Conservation (phyloP, 805 yeast species). For the Candida alai region DNA sequence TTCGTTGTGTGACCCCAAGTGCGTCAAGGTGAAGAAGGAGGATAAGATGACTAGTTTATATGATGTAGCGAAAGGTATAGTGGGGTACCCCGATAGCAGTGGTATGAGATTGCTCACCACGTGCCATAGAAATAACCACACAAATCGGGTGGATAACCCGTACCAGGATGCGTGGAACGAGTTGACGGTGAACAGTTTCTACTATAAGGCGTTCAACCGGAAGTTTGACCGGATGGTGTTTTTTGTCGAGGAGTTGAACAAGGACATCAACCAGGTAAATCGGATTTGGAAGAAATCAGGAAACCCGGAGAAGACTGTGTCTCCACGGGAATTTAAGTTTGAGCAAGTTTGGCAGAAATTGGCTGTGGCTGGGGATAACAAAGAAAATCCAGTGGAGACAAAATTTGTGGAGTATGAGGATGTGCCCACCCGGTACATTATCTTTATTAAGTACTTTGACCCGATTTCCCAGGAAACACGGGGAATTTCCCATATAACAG, state of each 20-base stretch:
- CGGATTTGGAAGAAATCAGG: too few relatives aligned
- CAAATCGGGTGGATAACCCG: slow-evolving; percentile 55
- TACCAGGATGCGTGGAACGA: slow-evolving; percentile 26
- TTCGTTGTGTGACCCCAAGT: slow-evolving; percentile 39
- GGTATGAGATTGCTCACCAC: slow-evolving; percentile 59
- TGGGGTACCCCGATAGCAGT: slow-evolving; percentile 25
- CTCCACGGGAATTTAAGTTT: slow-evolving; percentile 24
- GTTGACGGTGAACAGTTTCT: slow-evolving; percentile 49
- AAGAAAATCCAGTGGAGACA: slow-evolving; percentile 1
- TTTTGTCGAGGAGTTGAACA: slow-evolving; percentile 59
- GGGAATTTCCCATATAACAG: slow-evolving; percentile 63
- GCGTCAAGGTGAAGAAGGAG: slow-evolving; percentile 53
- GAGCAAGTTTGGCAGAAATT: slow-evolving; percentile 17
- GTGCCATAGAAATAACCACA: slow-evolving; percentile 64
- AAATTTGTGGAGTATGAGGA: slow-evolving; percentile 15
- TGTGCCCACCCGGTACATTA: slow-evolving; percentile 19
- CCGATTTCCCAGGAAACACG: slow-evolving; percentile 45
- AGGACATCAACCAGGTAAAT: slow-evolving; percentile 34
- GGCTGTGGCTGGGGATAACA: slow-evolving; percentile 10
- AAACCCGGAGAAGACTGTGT: slow-evolving; percentile 5
- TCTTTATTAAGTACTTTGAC: slow-evolving; percentile 68
- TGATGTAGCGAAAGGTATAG: slow-evolving; percentile 42
- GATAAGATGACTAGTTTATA: slow-evolving; percentile 49
- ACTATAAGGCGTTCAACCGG: slow-evolving; percentile 42
- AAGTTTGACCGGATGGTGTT: slow-evolving; percentile 51